phyloP scores from a whole-genome alignment of 139 green algal genomes.

The Microglena sp. region DNA sequence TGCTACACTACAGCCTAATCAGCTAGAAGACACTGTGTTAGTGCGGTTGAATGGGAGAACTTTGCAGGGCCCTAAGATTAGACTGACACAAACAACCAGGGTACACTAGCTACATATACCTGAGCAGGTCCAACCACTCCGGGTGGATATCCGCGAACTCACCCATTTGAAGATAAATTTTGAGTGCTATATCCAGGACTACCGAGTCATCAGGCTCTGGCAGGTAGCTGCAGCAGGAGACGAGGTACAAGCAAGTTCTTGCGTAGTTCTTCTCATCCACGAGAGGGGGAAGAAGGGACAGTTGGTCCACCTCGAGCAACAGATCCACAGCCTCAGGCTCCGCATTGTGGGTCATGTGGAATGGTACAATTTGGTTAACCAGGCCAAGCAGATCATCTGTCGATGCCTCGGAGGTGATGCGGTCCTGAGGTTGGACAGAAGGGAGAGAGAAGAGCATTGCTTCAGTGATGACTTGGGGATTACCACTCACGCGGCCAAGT shows the following conservation, averaged over 20 bases:
- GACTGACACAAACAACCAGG: too few relatives aligned
- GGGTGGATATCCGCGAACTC: too few relatives aligned
- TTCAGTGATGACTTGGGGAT: too few relatives aligned
- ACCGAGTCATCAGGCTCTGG: conserved; percentile 82
- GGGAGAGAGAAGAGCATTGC: too few relatives aligned
- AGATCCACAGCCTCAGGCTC: conserved; percentile 98
- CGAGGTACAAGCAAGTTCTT: conserved; percentile 91
- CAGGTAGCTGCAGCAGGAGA: conserved; percentile 81
- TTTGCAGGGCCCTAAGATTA: too few relatives aligned
- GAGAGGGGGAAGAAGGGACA: conserved; percentile 64
- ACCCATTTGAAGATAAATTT: conserved; percentile 66
- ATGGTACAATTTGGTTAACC: conserved; percentile 89
- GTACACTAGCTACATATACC: too few relatives aligned
- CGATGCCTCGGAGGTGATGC: neutral
- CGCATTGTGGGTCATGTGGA: conserved; percentile 95
- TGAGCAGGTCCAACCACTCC: too few relatives aligned
- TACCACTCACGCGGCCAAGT: too few relatives aligned
- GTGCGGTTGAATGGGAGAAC: too few relatives aligned
- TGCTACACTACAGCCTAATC: too few relatives aligned
- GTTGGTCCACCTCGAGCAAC: conserved; percentile 88
- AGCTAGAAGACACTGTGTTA: too few relatives aligned
- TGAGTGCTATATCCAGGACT: conserved; percentile 68
- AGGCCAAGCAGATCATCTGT: conserved; percentile 76
- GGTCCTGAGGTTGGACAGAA: neutral
- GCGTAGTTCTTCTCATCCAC: conserved; percentile 80